Conservation (phyloP, 2,329 filamentous ascomycete genomes). For the Microsporum ferrugineum region DNA sequence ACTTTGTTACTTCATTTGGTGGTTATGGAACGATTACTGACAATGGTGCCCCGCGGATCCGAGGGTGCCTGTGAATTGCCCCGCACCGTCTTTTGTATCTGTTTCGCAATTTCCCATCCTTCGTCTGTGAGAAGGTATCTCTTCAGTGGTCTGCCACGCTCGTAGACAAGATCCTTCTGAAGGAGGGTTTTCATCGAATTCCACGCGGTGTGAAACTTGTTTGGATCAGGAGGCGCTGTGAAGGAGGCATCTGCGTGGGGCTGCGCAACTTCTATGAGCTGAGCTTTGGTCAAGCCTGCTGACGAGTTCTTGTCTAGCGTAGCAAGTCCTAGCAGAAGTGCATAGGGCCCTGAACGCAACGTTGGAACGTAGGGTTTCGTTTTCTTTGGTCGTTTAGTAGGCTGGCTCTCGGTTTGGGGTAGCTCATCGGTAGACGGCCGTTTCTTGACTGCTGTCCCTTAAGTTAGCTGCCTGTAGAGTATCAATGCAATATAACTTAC, state of each 20-base stretch:
- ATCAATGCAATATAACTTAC: neutral
- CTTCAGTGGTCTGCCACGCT: slow-evolving; percentile 55
- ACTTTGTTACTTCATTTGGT: neutral
- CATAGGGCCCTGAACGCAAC: slow-evolving; percentile 63
- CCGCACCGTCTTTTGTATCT: slow-evolving; percentile 34
- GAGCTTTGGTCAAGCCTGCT: slow-evolving; percentile 53
- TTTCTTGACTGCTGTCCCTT: slow-evolving; percentile 20
- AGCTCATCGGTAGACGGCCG: slow-evolving; percentile 22
- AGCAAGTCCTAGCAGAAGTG: slow-evolving; percentile 56
- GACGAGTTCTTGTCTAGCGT: slow-evolving; percentile 45
- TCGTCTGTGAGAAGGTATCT: slow-evolving; percentile 64
- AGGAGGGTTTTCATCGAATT: slow-evolving; percentile 67
- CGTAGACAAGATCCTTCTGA: slow-evolving; percentile 61
- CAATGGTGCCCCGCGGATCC: neutral
- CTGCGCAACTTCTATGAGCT: slow-evolving; percentile 59
- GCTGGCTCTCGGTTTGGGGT: slow-evolving; percentile 23
- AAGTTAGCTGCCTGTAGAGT: neutral
- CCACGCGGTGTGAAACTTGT: slow-evolving; percentile 69
- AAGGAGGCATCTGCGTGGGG: slow-evolving; percentile 64
- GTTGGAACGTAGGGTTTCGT: slow-evolving; percentile 59
- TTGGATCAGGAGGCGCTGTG: slow-evolving; percentile 53
- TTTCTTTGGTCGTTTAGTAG: slow-evolving; percentile 45
- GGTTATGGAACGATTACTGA: neutral
- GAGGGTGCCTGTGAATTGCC: neutral
- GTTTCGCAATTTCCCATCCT: slow-evolving; percentile 61